Conservation (phyloP, 805 yeast species). For the Saccharomycopsis selenospora region DNA sequence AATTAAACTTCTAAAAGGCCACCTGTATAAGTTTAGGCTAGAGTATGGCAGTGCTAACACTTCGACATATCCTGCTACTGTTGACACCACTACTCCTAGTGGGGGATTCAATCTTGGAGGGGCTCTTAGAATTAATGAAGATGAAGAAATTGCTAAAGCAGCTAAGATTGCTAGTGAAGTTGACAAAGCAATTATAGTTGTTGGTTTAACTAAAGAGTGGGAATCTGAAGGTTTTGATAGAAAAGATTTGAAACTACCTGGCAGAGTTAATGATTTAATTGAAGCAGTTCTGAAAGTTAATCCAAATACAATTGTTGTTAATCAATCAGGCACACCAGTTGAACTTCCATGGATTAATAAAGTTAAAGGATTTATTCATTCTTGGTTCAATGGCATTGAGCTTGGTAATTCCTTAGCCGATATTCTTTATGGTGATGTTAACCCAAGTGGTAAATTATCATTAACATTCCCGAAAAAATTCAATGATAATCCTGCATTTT, state of each 20-base stretch:
- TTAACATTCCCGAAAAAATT: conserved; percentile 45
- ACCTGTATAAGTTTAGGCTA: conserved; percentile 37
- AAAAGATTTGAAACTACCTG: conserved; percentile 43
- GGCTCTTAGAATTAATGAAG: conserved; percentile 26
- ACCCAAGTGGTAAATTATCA: conserved; percentile 55
- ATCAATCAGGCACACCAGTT: conserved; percentile 58
- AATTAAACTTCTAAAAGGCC: conserved; percentile 36
- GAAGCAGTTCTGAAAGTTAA: conserved; percentile 39
- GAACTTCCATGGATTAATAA: conserved; percentile 45
- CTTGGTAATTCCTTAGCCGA: conserved; percentile 54
- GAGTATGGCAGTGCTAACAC: conserved; percentile 48
- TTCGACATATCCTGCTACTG: conserved; percentile 23
- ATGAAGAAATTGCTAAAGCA: conserved; percentile 35
- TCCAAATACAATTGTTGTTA: conserved; percentile 44
- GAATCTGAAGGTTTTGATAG: conserved; percentile 59
- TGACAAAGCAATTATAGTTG: conserved; percentile 45
- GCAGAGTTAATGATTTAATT: conserved; percentile 38
- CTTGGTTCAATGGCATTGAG: conserved; percentile 54
- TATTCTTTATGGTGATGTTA: conserved; percentile 50
- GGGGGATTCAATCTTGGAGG: conserved; percentile 33
- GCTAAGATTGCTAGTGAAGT: conserved; percentile 40
- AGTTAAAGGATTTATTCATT: conserved; percentile 41
- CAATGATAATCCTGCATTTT: conserved; percentile 50
- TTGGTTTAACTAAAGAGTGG: conserved; percentile 49
- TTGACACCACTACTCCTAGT: conserved; percentile 24